Conservation (phyloP, 179 eudicot species). For the Carnegiea gigantea region DNA sequence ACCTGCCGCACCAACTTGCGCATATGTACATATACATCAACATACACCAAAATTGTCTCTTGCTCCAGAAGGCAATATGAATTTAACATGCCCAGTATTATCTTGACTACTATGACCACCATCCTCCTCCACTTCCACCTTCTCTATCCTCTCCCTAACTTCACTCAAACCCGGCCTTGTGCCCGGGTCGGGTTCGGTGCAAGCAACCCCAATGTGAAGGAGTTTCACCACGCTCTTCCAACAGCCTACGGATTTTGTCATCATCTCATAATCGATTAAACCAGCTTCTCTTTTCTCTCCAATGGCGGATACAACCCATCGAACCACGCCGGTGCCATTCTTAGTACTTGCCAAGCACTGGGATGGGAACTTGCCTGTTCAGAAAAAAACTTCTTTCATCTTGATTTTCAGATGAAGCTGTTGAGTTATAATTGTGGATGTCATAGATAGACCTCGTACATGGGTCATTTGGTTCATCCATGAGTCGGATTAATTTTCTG, state of each 20-base stretch:
- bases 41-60: too few relatives aligned
- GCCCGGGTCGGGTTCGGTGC: slow-evolving; percentile 38
- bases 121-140: slow-evolving; percentile 21
- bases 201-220: slow-evolving; percentile 49
- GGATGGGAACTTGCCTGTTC: slow-evolving; percentile 42
- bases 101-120: background rate
- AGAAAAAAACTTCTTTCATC: background rate
- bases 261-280: slow-evolving; percentile 58
- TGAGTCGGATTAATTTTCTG: too few relatives aligned
- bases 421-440: too few relatives aligned
- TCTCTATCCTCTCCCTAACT: slow-evolving; percentile 42
- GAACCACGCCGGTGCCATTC: slow-evolving; percentile 61
- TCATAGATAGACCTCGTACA: too few relatives aligned
- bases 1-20: too few relatives aligned
- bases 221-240: slow-evolving; percentile 44
- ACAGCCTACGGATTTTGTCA: slow-evolving; percentile 19
- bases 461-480: too few relatives aligned
- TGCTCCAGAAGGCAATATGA: too few relatives aligned
- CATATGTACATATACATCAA: too few relatives aligned
- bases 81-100: background rate
- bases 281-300: slow-evolving; percentile 46
- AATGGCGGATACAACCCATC: slow-evolving; percentile 55
- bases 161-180: slow-evolving; percentile 41
- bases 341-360: slow-evolving; percentile 44
- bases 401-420: background rate